A percentile compares a stretch with the other conserved stretches of the same genome.
Evolutionary conservation across 441 rosid species (phyloP).

Genomic region (Populus hybrid): DNA sequence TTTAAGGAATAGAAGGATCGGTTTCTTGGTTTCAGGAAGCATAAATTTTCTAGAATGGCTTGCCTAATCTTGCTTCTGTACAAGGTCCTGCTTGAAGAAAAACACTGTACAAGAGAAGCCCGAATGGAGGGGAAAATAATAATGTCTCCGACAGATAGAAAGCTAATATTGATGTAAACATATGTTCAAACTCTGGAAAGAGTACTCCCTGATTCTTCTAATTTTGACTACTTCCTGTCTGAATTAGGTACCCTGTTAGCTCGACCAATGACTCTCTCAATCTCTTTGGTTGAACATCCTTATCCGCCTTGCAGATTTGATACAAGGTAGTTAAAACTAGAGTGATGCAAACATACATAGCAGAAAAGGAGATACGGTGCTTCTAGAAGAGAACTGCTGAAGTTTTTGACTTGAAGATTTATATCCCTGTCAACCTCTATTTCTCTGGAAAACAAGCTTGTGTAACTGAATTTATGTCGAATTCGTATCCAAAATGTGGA

Average conservation of each 20-base stretch:
- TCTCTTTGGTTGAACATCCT: conserved; percentile 30
- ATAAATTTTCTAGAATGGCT: neutral
- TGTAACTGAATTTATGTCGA: too few relatives aligned
- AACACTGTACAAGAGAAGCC: neutral
- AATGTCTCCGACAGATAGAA: neutral
- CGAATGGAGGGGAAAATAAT: neutral
- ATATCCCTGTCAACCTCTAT: too few relatives aligned
- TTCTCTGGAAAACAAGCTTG: too few relatives aligned
- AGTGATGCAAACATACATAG: neutral
- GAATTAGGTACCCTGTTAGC: conserved; percentile 21
- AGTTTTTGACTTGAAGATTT: too few relatives aligned
- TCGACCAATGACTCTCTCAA: conserved; percentile 33
- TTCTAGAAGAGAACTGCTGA: too few relatives aligned
- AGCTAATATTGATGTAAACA: neutral
- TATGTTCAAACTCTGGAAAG: neutral
- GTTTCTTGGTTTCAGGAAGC: neutral
- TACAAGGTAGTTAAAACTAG: neutral
- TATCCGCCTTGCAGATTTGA: conserved; percentile 29
- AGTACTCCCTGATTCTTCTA: conserved; percentile 7
- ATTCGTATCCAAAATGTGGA: too few relatives aligned
- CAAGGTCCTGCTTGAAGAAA: neutral
- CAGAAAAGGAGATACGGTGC: too few relatives aligned
- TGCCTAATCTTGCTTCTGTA: neutral
- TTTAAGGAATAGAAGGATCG: neutral
- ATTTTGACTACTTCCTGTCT: conserved; percentile 1